A percentile compares a stretch with the other conserved stretches of the same genome.
phyloP scores from a whole-genome alignment of 129 eudicot genomes.

The Centrapalus pauciflorus region DNA sequence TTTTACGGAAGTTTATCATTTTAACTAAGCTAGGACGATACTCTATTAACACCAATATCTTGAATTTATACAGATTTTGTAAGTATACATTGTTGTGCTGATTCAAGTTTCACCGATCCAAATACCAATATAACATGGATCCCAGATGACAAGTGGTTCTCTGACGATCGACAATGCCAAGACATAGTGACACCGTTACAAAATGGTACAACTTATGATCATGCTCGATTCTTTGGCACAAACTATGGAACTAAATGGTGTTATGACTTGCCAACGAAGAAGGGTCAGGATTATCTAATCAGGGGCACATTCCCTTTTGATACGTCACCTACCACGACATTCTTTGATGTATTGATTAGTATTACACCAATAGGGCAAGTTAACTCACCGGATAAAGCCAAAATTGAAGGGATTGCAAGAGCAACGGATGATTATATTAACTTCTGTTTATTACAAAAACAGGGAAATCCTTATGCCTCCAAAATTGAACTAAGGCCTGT shows the following conservation, averaged over 20 bases:
- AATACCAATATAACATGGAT: constrained; percentile 44
- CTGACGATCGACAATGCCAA: constrained; percentile 37
- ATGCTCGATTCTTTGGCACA: constrained; percentile 46
- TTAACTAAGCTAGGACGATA: background rate
- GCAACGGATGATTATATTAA: constrained; percentile 34
- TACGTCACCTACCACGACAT: constrained; percentile 20
- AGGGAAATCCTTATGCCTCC: constrained; percentile 49
- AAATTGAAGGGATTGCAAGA: constrained; percentile 49
- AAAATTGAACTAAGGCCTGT: constrained; percentile 55
- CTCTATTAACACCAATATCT: constrained; percentile 1
- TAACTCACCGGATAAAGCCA: constrained; percentile 33
- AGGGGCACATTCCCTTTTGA: constrained; percentile 47
- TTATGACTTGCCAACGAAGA: constrained; percentile 44
- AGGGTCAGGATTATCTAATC: constrained; percentile 40
- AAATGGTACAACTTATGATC: constrained; percentile 12
- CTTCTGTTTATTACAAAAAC: constrained; percentile 45
- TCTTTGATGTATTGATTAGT: constrained; percentile 41
- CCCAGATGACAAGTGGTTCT: constrained; percentile 49
- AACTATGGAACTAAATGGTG: constrained; percentile 48
- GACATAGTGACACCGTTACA: constrained; percentile 25
- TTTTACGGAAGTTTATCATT: background rate
- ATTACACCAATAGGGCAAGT: constrained; percentile 41
- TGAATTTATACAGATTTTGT: constrained; percentile 39
- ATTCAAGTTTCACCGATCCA: constrained; percentile 38
- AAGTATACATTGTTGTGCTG: constrained; percentile 51